Percentiles rank a stretch among this genome's conserved stretches.
These are phyloP conservation scores for Taiwanofungus camphoratus DNA, from an alignment of 1,284 basidiomycete genomes.

Conservation along the genomic window DNA sequence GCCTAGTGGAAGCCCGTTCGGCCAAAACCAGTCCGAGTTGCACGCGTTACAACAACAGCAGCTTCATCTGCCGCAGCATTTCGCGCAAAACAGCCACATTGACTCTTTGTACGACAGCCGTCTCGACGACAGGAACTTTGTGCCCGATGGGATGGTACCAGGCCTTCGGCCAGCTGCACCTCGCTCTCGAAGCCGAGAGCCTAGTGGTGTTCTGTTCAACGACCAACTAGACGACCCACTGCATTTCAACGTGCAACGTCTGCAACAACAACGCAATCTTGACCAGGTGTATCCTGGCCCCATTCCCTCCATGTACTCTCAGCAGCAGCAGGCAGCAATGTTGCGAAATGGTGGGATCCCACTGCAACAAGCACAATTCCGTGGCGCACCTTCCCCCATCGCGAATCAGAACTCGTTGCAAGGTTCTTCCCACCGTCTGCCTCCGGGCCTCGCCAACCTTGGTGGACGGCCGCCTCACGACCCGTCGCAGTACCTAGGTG, in stretches of 20 bases:
- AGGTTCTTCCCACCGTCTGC: conserved; percentile 49
- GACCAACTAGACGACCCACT: conserved; percentile 58
- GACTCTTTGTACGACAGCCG: conserved; percentile 69
- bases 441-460: conserved; percentile 78
- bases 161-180: conserved; percentile 64
- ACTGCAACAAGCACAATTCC: conserved; percentile 57
- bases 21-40: conserved; percentile 24
- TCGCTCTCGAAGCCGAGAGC: conserved; percentile 50
- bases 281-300: conserved; percentile 55
- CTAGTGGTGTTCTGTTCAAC: conserved; percentile 44
- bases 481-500: conserved; percentile 56
- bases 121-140: conserved; percentile 67
- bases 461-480: conserved; percentile 77
- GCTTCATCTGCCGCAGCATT: conserved; percentile 40
- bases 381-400: conserved; percentile 63
- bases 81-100: conserved; percentile 37
- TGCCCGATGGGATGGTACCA: conserved; percentile 79
- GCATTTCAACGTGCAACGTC: conserved; percentile 51
- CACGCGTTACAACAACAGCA: conserved; percentile 37
- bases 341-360: conserved; percentile 49
- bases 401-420: conserved; percentile 42
- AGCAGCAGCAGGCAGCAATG: conserved; percentile 39
- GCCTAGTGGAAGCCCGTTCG: conserved; percentile 24
- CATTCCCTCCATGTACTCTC: conserved; percentile 43
- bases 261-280: conserved; percentile 44